phyloP scores from a whole-genome alignment of 2,329 filamentous ascomycete genomes.

The Colletotrichum theobromicola region DNA sequence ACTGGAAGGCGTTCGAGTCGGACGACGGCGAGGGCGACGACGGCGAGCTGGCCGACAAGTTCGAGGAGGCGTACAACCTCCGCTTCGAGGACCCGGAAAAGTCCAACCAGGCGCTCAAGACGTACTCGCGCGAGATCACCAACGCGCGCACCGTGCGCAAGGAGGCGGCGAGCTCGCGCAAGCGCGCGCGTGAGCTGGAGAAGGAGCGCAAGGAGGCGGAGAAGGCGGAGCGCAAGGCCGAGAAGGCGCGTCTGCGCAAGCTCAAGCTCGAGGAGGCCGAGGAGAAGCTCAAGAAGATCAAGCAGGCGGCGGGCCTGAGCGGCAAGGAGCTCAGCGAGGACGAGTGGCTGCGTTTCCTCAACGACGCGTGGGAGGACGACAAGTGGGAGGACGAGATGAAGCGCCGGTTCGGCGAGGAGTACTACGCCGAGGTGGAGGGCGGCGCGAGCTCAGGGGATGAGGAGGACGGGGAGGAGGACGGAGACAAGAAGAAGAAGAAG shows the following conservation, averaged over 20 bases:
- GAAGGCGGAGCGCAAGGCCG: slow-evolving; percentile 76
- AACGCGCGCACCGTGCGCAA: slow-evolving; percentile 84
- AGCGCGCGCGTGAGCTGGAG: slow-evolving; percentile 80
- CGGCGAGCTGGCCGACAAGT: slow-evolving; percentile 72
- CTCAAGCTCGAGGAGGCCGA: slow-evolving; percentile 92
- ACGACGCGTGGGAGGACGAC: slow-evolving; percentile 87
- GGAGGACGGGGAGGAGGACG: slow-evolving; percentile 52
- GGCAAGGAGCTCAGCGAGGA: slow-evolving; percentile 72
- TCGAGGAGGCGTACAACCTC: slow-evolving; percentile 93
- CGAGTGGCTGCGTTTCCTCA: slow-evolving; percentile 84
- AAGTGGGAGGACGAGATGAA: slow-evolving; percentile 92
- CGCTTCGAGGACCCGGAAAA: slow-evolving; percentile 92
- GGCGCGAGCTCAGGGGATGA: slow-evolving; percentile 69
- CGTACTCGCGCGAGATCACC: slow-evolving; percentile 87
- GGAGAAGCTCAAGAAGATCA: slow-evolving; percentile 85
- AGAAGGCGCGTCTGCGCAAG: slow-evolving; percentile 83
- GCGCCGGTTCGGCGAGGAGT: slow-evolving; percentile 85
- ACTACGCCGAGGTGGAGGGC: slow-evolving; percentile 79
- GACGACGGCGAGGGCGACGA: slow-evolving; percentile 81
- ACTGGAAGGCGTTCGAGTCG: slow-evolving; percentile 85
- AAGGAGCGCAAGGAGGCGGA: slow-evolving; percentile 78
- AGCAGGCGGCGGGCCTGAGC: slow-evolving; percentile 81
- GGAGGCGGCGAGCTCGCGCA: slow-evolving; percentile 78
- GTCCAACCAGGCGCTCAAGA: slow-evolving; percentile 85
- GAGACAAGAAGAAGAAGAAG: slow-evolving; percentile 63